These are phyloP conservation scores for Teratosphaeria zuluensis DNA, from an alignment of 2,329 filamentous ascomycete species.

Conservation along the genomic window DNA sequence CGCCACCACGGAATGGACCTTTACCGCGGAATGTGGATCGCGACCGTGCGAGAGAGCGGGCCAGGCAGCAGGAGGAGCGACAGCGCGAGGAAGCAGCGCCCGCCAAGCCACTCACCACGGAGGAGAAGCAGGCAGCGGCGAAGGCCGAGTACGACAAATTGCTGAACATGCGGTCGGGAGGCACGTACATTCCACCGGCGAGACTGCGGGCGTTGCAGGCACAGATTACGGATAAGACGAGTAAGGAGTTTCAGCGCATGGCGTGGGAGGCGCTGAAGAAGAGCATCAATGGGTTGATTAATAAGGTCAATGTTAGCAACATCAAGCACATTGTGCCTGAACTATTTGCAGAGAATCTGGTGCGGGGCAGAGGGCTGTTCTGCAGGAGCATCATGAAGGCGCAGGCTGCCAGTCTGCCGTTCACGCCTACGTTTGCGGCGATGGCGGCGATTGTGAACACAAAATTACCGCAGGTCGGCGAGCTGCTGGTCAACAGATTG, in stretches of 20 bases:
- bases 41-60: conserved; percentile 42
- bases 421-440: conserved; percentile 90
- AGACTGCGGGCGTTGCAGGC: conserved; percentile 84
- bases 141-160: conserved; percentile 93
- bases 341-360: conserved; percentile 86
- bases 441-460: conserved; percentile 97
- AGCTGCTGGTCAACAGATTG: conserved; percentile 74
- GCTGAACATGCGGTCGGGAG: conserved; percentile 83
- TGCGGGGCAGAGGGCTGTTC: conserved; percentile 84
- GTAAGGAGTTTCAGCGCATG: conserved; percentile 97
- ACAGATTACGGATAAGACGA: conserved; percentile 91
- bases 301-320: conserved; percentile 97
- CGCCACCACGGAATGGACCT: conserved; percentile 27
- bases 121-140: conserved; percentile 76
- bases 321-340: conserved; percentile 97
- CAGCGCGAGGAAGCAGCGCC: conserved; percentile 33
- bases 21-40: conserved; percentile 41
- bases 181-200: conserved; percentile 92
- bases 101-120: conserved; percentile 54
- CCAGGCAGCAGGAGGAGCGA: conserved; percentile 39
- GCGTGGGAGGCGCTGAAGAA: conserved; percentile 99
- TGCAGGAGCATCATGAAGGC: conserved; percentile 98
- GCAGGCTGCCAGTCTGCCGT: conserved; percentile 87
- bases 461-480: conserved; percentile 88
- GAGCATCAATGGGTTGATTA: conserved; percentile 96